Conservation (phyloP, 345 rosid genomes). For the Mangifera indica region DNA sequence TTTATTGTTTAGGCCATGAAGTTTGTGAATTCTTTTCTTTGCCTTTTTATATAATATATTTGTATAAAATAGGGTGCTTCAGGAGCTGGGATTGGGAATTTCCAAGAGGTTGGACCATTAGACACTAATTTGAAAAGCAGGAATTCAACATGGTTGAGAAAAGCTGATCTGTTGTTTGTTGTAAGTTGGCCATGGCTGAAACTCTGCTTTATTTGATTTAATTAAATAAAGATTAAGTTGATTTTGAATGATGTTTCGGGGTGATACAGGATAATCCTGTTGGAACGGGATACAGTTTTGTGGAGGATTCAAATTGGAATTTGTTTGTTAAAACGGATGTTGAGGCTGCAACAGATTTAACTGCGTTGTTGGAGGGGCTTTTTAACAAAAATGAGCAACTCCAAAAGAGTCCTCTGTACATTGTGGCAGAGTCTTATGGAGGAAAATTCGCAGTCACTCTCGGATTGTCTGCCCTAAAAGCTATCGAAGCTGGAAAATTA, state of each 20-base stretch:
- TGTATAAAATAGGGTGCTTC: slow-evolving; percentile 62
- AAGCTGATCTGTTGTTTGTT: slow-evolving; percentile 86
- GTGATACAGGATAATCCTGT: slow-evolving; percentile 67
- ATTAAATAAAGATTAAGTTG: background rate
- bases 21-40: background rate
- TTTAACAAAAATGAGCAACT: slow-evolving; percentile 45
- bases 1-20: background rate
- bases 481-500: slow-evolving; percentile 60
- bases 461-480: slow-evolving; percentile 54
- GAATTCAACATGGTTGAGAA: slow-evolving; percentile 66
- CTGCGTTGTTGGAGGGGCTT: slow-evolving; percentile 49
- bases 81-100: slow-evolving; percentile 76
- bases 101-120: slow-evolving; percentile 73
- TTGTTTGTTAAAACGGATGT: slow-evolving; percentile 68
- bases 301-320: slow-evolving; percentile 37
- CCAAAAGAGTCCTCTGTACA: slow-evolving; percentile 64
- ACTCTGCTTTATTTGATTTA: background rate
- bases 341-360: slow-evolving; percentile 85
- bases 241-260: background rate
- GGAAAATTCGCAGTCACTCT: slow-evolving; percentile 84
- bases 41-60: background rate
- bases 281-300: slow-evolving; percentile 76
- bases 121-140: slow-evolving; percentile 55
- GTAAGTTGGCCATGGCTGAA: slow-evolving; percentile 30
- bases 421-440: slow-evolving; percentile 93